Conservation (phyloP, 106 monocot genomes). For the Agapanthus africanus region DNA sequence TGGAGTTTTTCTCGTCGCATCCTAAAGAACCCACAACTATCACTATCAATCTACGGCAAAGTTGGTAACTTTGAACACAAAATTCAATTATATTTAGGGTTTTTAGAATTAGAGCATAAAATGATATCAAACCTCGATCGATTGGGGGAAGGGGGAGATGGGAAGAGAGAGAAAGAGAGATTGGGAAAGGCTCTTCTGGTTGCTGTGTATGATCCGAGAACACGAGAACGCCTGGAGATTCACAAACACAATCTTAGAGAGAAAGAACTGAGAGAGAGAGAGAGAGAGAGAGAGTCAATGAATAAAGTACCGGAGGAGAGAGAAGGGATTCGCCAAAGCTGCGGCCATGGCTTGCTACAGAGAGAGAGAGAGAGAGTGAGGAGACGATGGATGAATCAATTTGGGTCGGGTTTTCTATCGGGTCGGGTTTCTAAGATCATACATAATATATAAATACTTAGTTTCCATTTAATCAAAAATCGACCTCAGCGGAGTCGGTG, state of each 20-base stretch:
- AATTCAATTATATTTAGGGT: neutral
- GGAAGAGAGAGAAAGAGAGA: slow-evolving; percentile 7
- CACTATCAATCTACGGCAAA: slow-evolving; percentile 1
- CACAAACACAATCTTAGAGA: neutral
- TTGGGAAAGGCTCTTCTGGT: neutral
- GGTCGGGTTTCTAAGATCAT: too few species aligned
- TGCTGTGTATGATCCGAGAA: neutral
- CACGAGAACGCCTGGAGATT: slow-evolving; percentile 7
- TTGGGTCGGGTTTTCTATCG: neutral
- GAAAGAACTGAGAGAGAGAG: neutral
- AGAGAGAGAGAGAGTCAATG: slow-evolving; percentile 2
- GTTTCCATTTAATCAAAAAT: too few species aligned
- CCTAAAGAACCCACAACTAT: too few species aligned
- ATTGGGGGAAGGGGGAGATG: neutral
- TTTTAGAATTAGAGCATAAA: neutral
- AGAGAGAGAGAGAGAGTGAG: neutral
- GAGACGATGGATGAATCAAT: neutral
- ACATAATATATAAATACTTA: too few species aligned
- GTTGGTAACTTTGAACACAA: neutral
- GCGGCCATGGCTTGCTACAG: slow-evolving; percentile 2
- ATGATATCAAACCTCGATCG: slow-evolving; percentile 5
- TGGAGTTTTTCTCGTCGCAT: too few species aligned
- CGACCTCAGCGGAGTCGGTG: too few species aligned
- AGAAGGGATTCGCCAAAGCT: neutral
- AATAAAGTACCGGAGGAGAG: slow-evolving; percentile 1